Evolutionary conservation across 768 basidiomycete genomes (phyloP).

Genomic region (Cystofilobasidium bisporidii): DNA sequence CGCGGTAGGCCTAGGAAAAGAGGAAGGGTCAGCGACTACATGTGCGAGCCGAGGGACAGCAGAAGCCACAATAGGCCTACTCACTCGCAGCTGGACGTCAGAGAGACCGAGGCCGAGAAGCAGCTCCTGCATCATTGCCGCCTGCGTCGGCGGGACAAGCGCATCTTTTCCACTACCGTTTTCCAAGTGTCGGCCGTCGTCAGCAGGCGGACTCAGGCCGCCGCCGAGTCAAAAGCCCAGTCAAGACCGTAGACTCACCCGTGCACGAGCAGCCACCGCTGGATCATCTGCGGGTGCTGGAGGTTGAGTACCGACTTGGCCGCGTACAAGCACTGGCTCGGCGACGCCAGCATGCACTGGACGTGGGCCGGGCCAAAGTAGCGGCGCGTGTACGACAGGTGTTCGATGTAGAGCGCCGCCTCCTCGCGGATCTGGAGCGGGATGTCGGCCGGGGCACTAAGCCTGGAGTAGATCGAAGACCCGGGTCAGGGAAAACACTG

Average conservation of each 20-base stretch:
- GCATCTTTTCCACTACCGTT: slow-evolving; percentile 18
- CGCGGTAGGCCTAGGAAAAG: neutral
- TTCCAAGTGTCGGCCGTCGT: no score
- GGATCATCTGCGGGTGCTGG: neutral
- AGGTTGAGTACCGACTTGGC: slow-evolving; percentile 20
- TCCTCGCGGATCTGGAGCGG: slow-evolving; percentile 19
- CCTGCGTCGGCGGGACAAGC: slow-evolving; percentile 11
- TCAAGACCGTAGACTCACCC: neutral
- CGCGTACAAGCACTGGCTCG: slow-evolving; percentile 11
- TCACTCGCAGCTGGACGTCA: neutral
- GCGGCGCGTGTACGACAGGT: slow-evolving; percentile 16
- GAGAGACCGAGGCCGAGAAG: slow-evolving; percentile 12
- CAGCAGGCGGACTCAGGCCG: no score
- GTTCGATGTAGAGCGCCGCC: slow-evolving; percentile 17
- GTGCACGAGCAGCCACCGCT: slow-evolving; percentile 17
- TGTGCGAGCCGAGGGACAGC: neutral
- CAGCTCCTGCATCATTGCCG: slow-evolving; percentile 13
- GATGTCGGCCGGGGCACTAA: slow-evolving; percentile 13
- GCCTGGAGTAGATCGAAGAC: no score
- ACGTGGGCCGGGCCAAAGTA: slow-evolving; percentile 22
- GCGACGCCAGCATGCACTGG: slow-evolving; percentile 22
- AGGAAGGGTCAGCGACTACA: neutral
- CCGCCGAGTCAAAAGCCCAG: no score
- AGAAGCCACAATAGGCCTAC: neutral
- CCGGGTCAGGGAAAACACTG: no score